Percentiles rank a stretch among this genome's conserved stretches.
Conservation (phyloP, 805 yeast genomes). For the Wickerhamiella qilinensis region DNA sequence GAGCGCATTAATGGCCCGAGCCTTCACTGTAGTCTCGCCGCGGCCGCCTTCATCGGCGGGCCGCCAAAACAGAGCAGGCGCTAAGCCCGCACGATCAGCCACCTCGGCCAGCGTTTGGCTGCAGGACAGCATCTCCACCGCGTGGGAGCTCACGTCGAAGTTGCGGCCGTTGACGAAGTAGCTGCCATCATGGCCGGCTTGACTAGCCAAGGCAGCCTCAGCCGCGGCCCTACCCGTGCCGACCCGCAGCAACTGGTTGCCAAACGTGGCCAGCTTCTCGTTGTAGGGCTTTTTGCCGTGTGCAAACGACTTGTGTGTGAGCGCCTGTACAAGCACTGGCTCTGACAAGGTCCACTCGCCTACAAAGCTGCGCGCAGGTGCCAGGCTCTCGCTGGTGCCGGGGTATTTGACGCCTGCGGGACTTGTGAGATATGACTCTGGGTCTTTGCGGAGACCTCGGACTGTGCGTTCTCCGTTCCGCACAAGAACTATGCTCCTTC, state of each 20-base stretch:
- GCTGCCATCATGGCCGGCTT: neutral
- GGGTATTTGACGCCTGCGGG: constrained; percentile 41
- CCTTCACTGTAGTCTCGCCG: constrained; percentile 30
- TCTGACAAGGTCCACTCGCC: constrained; percentile 40
- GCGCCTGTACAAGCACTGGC: constrained; percentile 51
- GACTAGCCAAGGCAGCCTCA: constrained; percentile 4
- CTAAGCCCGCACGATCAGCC: constrained; percentile 17
- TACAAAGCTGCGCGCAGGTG: constrained; percentile 33
- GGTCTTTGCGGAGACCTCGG: constrained; percentile 14
- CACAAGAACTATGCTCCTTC: neutral
- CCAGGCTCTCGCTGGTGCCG: constrained; percentile 31
- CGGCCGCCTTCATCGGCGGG: constrained; percentile 6
- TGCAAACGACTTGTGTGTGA: constrained; percentile 90
- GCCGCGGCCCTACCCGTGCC: constrained; percentile 12
- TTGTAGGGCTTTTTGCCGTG: constrained; percentile 83
- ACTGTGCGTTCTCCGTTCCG: constrained; percentile 2
- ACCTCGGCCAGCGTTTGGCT: constrained; percentile 17
- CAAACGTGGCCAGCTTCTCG: constrained; percentile 65
- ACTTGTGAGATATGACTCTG: constrained; percentile 24
- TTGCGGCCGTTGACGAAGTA: constrained; percentile 15
- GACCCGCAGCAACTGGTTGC: constrained; percentile 19
- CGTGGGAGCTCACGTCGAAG: constrained; percentile 16
- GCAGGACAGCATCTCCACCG: constrained; percentile 18
- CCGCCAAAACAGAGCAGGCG: constrained; percentile 18
- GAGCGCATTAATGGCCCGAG: constrained; percentile 39